Evolutionary conservation across 2,329 filamentous ascomycete genomes (phyloP), one percentile per base, ranked within the genome.

Genomic region (Phyllosticta capitalensis): DNA sequence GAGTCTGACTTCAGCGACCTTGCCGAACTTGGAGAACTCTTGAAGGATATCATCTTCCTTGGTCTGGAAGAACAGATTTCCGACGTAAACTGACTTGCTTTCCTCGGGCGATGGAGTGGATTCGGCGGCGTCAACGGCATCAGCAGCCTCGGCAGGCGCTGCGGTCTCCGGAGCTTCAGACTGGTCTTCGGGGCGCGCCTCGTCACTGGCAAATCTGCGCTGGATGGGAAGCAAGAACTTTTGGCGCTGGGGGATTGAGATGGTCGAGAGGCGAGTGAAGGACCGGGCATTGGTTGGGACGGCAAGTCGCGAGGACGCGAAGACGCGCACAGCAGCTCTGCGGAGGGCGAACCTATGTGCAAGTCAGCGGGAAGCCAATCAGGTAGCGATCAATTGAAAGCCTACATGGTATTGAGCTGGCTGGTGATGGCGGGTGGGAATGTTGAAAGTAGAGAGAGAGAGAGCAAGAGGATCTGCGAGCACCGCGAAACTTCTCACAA

Each of bases 31-130:
- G 62, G 74, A 70, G 68, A 89, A 86, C 52, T 84, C 79, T 55
- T 79, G 76, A 65, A 78, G 75, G 53, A 90, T 66, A 64, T 87
- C 81, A 28, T 81, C 78, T 5, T 81, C 78, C 5, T 80, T 84
- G 59, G 87, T 80, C 68, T 89, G 85, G 69, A 84, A 90, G 70
- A 83, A 84, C 52, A 90, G 74, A 71, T 90, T 90, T 61, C 84
- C 85, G 63, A 89, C 68, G 66, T 86, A 90, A 60, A 89, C 65
- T 7, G 76, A 80, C 9, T 65, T 67, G 9, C 68, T 12, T 53
- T 9, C 12, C 63, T 56, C 50, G 3, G 6, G 6, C 0, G 1
- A 4, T 19, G 59, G 64, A 9, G 59, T 54, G 14, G 63, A 61
- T 22, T 56, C 60, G 21, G 61, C 63, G 53, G 64, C 54, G n/a